Evolutionary conservation across 1,139 yeast genomes (phyloP), one percentile per base, ranked within the genome.

Genomic region (Kazachstania sp.): DNA sequence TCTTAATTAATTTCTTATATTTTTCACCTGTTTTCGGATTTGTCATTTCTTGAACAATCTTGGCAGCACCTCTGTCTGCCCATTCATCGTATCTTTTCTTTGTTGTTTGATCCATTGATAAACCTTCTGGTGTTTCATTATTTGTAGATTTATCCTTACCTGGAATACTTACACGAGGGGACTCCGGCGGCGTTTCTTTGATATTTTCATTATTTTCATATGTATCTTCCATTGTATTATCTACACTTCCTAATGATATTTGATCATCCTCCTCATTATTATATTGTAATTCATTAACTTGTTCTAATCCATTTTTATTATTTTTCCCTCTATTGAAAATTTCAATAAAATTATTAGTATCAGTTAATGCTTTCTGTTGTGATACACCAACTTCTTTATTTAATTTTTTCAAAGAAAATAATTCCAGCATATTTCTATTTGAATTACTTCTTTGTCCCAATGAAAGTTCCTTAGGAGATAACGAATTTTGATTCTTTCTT

Each of bases 51-150:
- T 70, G 71, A 13, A 76, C 68, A 4, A 74, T 60, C 37, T 72
- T 69, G 1, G 83, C 83, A 4, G 83, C 81, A 13, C 83, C 82
- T 46, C 67, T 55, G 16, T 64, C 65, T 12, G 64, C 64, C 66
- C 66, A 61, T 45, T 58, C 62, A 28, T 60, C 63, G 20, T 53
- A 55, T 45, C 56, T 53, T 41, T 50, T 49, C 39, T 51, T 44
- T 12, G 46, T 23, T 30, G 32, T 29, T 19, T 48, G 36, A 32
- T 43, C 51, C 38, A 45, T 19, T 8, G 45, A 18, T 48, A 51
- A 43, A 2, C 49, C 49, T 30, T 48, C 37, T 12, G 45, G 26
- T 13, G 28, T 28, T 19, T 32, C 23, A 18, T 8, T 13, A 5
- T 12, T 36, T 13, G 34, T 30, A 8, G 28, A 23, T 23, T 23